A percentile compares a stretch with the other conserved stretches of the same genome.
Conservation (phyloP, 176 grass and related monocot genomes). For the Areca catechu region DNA sequence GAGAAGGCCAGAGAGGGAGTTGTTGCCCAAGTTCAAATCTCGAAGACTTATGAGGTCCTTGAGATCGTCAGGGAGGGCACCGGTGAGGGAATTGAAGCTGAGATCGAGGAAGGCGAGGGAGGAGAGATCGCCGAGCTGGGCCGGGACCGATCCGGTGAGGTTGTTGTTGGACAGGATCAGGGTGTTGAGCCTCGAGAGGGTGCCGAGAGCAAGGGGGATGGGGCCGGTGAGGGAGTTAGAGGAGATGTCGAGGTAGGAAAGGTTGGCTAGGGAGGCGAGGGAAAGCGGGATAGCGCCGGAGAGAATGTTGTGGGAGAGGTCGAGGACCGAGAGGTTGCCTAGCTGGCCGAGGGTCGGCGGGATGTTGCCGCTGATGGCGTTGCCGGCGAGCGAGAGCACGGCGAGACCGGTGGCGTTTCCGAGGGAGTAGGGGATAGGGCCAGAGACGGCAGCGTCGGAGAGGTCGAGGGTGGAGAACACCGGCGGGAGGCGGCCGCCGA, state of each 20-base stretch:
- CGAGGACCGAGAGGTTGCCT: constrained; percentile 2
- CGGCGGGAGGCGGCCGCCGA: constrained; percentile 43
- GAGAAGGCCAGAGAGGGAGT: constrained; percentile 1
- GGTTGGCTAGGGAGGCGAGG: constrained; percentile 13
- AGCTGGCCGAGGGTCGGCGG: constrained; percentile 21
- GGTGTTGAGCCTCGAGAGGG: background rate
- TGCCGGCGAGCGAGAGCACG: constrained; percentile 53
- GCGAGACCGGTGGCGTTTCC: constrained; percentile 35
- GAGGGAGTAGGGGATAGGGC: constrained; percentile 49
- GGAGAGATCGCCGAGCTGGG: constrained; percentile 14
- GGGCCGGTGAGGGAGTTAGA: constrained; percentile 1
- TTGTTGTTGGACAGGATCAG: constrained; percentile 30
- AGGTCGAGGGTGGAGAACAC: constrained; percentile 55
- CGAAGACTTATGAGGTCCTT: background rate
- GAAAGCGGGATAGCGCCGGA: background rate
- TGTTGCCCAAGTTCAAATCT: background rate
- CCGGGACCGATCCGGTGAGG: background rate
- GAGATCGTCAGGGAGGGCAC: constrained; percentile 8
- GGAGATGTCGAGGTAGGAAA: constrained; percentile 27
- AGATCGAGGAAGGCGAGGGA: constrained; percentile 8
- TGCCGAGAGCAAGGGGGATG: constrained; percentile 5
- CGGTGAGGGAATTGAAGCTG: constrained; percentile 7
- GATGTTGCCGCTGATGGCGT: constrained; percentile 46
- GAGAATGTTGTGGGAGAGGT: constrained; percentile 5
- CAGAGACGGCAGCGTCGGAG: constrained; percentile 38